A percentile compares a stretch with the other conserved stretches of the same genome.
These are phyloP conservation scores for Mycena polygramma DNA, from an alignment of 768 basidiomycete genomes.

Conservation along the genomic window DNA sequence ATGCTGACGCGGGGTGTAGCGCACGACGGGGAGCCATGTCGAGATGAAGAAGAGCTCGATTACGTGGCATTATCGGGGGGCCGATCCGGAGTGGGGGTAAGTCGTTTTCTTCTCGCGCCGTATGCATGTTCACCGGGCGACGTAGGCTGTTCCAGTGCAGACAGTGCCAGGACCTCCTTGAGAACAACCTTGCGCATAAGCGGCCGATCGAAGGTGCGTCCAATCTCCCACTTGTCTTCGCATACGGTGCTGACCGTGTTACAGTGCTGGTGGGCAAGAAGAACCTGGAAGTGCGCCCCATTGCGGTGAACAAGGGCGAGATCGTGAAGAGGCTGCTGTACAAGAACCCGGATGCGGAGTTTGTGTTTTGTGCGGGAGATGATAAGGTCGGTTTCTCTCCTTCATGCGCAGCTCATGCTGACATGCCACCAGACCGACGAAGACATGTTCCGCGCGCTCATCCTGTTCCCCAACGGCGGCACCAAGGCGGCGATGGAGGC, in stretches of 20 bases:
- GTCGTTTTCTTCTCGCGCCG: slow-evolving; percentile 45
- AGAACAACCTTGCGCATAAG: slow-evolving; percentile 93
- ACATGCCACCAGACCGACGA: slow-evolving; percentile 82
- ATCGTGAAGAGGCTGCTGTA: slow-evolving; percentile 96
- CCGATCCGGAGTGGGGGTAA: slow-evolving; percentile 96
- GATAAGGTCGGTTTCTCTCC: slow-evolving; percentile 77
- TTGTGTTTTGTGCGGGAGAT: slow-evolving; percentile 98
- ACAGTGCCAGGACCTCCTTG: slow-evolving; percentile 95
- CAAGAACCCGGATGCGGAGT: slow-evolving; percentile 93
- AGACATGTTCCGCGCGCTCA: slow-evolving; percentile 97
- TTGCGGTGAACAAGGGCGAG: slow-evolving; percentile 98
- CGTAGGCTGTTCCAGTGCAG: slow-evolving; percentile 90
- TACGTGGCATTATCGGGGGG: slow-evolving; percentile 96
- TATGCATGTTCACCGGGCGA: not conserved
- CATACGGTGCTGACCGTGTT: not conserved
- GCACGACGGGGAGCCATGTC: slow-evolving; percentile 96
- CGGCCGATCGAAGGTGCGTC: slow-evolving; percentile 90
- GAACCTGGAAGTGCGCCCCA: slow-evolving; percentile 96
- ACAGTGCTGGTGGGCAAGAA: slow-evolving; percentile 96
- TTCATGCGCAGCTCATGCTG: slow-evolving; percentile 1
- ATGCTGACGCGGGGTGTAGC: slow-evolving; percentile 50
- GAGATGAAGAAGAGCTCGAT: slow-evolving; percentile 98
- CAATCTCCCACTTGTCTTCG: not conserved
- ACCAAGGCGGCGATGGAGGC: slow-evolving; percentile 66
- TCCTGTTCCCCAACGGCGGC: slow-evolving; percentile 66